phyloP scores from a whole-genome alignment of 768 basidiomycete genomes.

The Boletus reticuloceps region DNA sequence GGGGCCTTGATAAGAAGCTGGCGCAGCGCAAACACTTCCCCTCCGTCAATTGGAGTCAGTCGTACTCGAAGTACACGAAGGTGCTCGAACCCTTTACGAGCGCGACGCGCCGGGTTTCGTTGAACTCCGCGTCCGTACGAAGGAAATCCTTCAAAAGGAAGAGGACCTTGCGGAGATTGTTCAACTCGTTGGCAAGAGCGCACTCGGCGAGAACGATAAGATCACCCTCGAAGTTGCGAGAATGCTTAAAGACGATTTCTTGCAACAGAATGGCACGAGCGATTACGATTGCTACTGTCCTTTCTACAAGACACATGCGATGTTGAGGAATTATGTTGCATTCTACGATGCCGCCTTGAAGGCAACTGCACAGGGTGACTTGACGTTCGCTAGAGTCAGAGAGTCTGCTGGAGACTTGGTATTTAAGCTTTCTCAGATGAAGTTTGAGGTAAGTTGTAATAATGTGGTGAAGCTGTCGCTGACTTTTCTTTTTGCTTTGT shows the following conservation, averaged over 20 bases:
- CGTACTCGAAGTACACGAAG: conserved; percentile 98
- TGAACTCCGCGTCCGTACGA: conserved; percentile 85
- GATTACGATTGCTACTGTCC: conserved; percentile 97
- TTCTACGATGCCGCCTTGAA: conserved; percentile 91
- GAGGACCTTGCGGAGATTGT: conserved; percentile 99
- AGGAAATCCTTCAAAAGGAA: conserved; percentile 98
- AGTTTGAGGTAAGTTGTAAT: conserved; percentile 76
- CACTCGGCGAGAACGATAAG: conserved; percentile 96
- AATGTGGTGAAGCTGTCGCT: neutral
- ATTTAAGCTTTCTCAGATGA: conserved; percentile 99
- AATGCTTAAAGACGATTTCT: conserved; percentile 96
- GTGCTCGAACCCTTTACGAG: conserved; percentile 94
- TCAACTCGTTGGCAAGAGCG: conserved; percentile 98
- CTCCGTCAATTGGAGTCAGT: conserved; percentile 99
- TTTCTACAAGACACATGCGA: conserved; percentile 97
- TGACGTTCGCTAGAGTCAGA: conserved; percentile 84
- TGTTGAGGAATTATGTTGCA: conserved; percentile 92
- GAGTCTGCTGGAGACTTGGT: conserved; percentile 84
- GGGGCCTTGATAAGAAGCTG: conserved; percentile 99
- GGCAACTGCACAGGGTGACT: conserved; percentile 78
- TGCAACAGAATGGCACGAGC: conserved; percentile 99
- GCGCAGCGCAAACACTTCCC: conserved; percentile 99
- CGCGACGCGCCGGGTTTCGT: conserved; percentile 91
- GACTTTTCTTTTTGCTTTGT: conserved; percentile 8
- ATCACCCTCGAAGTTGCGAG: conserved; percentile 96